Percentiles rank a stretch among this genome's conserved stretches.
These are phyloP conservation scores for Candida ortonii DNA, from an alignment of 805 yeast genomes.

Conservation along the genomic window DNA sequence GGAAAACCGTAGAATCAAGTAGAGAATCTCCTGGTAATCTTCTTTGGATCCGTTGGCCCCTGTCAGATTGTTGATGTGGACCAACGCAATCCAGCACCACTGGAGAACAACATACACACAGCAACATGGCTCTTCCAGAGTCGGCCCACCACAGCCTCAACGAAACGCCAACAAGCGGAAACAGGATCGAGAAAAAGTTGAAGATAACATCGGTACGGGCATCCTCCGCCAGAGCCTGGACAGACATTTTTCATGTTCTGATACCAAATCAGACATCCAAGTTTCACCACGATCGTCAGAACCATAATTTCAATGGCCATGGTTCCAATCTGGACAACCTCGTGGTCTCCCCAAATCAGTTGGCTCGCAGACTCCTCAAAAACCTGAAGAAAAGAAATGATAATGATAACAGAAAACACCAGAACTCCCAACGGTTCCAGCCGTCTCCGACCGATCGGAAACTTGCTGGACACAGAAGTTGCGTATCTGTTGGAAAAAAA, in stretches of 20 bases:
- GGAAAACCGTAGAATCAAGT: slow-evolving; percentile 67
- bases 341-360: slow-evolving; percentile 37
- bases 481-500: slow-evolving; percentile 56
- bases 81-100: slow-evolving; percentile 65
- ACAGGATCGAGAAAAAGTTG: slow-evolving; percentile 65
- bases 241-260: slow-evolving; percentile 55
- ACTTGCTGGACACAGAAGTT: slow-evolving; percentile 33
- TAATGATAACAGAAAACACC: slow-evolving; percentile 67
- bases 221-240: slow-evolving; percentile 79
- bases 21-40: slow-evolving; percentile 65
- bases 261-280: slow-evolving; percentile 65
- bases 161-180: slow-evolving; percentile 61
- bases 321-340: slow-evolving; percentile 45
- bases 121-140: slow-evolving; percentile 65
- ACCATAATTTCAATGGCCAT: slow-evolving; percentile 60
- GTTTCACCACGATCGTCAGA: slow-evolving; percentile 56
- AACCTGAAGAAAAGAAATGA: slow-evolving; percentile 69
- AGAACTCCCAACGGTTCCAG: slow-evolving; percentile 78
- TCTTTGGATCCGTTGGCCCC: slow-evolving; percentile 65
- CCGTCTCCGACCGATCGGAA: slow-evolving; percentile 71
- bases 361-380: slow-evolving; percentile 58
- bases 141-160: slow-evolving; percentile 67
- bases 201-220: slow-evolving; percentile 76
- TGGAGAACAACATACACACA: slow-evolving; percentile 63
- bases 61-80: slow-evolving; percentile 70